Evolutionary conservation across 2,329 filamentous ascomycete species (phyloP).

Genomic region (Sporothrix schenckii): DNA sequence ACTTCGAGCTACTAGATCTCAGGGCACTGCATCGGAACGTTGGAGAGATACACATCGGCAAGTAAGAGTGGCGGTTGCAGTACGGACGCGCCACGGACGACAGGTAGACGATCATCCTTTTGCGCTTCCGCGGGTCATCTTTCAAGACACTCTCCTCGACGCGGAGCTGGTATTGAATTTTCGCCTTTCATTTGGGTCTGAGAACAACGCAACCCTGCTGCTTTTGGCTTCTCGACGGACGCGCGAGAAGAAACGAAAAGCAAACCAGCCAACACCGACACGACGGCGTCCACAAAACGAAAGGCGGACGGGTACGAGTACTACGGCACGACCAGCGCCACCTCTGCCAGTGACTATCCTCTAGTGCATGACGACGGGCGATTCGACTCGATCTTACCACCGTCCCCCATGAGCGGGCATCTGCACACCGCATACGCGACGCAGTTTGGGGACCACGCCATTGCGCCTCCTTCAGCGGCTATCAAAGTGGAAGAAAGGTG

Average conservation of each 20-base stretch:
- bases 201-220: not conserved
- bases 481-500: constrained; percentile 34
- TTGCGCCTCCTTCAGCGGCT: constrained; percentile 29
- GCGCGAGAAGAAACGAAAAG: constrained; percentile 5
- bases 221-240: constrained; percentile 19
- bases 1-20: not conserved
- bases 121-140: too few relatives aligned
- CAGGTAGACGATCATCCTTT: not conserved
- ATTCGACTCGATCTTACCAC: constrained; percentile 24
- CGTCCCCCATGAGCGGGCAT: constrained; percentile 35
- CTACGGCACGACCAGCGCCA: constrained; percentile 12
- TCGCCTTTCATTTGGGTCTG: not conserved
- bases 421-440: constrained; percentile 31
- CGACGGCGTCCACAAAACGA: constrained; percentile 21
- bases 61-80: not conserved
- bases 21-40: not conserved
- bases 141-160: not conserved
- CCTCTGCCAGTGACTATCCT: not conserved
- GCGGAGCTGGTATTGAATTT: not conserved
- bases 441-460: constrained; percentile 34
- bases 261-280: constrained; percentile 2
- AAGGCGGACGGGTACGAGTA: constrained; percentile 20
- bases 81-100: not conserved
- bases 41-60: not conserved
- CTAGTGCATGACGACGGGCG: constrained; percentile 23